phyloP scores from a whole-genome alignment of 2,329 filamentous ascomycete genomes.

The Sporothrix pallida region DNA sequence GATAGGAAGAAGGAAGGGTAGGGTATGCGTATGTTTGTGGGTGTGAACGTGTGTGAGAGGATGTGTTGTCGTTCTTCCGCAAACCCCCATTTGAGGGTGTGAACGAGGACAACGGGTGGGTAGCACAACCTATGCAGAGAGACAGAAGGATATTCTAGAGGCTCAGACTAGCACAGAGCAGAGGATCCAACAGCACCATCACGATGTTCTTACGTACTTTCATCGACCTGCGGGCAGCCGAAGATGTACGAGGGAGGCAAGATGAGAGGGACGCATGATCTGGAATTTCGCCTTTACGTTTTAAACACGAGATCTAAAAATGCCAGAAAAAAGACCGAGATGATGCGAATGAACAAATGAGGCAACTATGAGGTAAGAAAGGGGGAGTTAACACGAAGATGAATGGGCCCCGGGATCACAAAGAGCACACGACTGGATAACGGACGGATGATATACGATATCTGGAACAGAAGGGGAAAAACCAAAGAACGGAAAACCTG shows the following conservation, averaged over 20 bases:
- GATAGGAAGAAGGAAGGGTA: not conserved
- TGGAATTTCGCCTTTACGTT: not conserved
- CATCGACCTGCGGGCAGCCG: not conserved
- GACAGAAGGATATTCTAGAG: not conserved
- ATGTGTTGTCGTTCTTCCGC: constrained; percentile 9
- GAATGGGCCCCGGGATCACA: too few species aligned
- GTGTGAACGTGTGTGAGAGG: constrained; percentile 4
- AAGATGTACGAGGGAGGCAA: not conserved
- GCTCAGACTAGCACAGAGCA: not conserved
- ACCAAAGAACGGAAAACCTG: not conserved
- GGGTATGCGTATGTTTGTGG: not conserved
- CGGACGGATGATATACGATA: too few species aligned
- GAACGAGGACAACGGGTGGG: not conserved
- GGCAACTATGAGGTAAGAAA: too few species aligned
- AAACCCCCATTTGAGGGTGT: constrained; percentile 2
- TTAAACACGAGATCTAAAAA: not conserved
- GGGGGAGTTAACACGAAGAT: too few species aligned
- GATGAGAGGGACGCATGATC: not conserved
- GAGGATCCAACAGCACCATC: not conserved
- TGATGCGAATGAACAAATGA: not conserved
- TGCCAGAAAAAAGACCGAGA: too few species aligned
- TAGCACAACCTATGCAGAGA: not conserved
- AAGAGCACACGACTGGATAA: too few species aligned
- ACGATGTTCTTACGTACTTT: not conserved
- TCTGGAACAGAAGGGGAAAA: not conserved